These are phyloP conservation scores for Aspergillus melleus DNA, from an alignment of 2,329 filamentous ascomycete species.

Conservation along the genomic window DNA sequence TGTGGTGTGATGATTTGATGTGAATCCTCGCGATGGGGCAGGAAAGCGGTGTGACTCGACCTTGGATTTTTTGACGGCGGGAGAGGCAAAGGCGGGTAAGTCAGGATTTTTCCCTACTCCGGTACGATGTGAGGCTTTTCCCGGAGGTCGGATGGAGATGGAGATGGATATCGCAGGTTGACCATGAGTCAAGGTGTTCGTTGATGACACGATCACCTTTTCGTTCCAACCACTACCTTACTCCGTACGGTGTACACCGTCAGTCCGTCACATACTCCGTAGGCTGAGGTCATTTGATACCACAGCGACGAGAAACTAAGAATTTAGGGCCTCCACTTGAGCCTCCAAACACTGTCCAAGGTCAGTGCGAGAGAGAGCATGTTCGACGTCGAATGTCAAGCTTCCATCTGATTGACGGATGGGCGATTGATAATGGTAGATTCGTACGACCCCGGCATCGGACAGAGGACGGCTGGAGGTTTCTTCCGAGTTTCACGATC, in stretches of 20 bases:
- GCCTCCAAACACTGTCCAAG: constrained; percentile 18
- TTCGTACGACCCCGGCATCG: neutral
- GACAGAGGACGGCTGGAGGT: neutral
- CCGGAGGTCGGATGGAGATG: neutral
- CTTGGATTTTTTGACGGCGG: constrained; percentile 1
- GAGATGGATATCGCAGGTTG: neutral
- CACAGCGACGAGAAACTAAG: constrained; percentile 14
- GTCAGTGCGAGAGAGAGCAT: constrained; percentile 11
- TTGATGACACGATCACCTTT: constrained; percentile 11
- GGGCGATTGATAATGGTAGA: neutral
- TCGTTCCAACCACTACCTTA: neutral
- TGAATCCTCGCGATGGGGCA: constrained; percentile 11
- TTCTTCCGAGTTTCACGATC: constrained; percentile 16
- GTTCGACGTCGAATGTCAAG: neutral
- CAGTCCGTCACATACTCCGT: neutral
- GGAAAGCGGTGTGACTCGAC: constrained; percentile 28
- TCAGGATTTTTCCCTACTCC: neutral
- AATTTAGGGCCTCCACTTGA: constrained; percentile 20
- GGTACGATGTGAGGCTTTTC: neutral
- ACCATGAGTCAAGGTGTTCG: neutral
- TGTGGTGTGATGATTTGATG: constrained; percentile 23
- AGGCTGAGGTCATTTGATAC: constrained; percentile 28
- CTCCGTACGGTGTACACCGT: too few species aligned
- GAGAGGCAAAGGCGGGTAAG: constrained; percentile 4
- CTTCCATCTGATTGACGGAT: neutral